phyloP scores from a whole-genome alignment of 2,329 filamentous ascomycete genomes.

The Fusarium chuoi region DNA sequence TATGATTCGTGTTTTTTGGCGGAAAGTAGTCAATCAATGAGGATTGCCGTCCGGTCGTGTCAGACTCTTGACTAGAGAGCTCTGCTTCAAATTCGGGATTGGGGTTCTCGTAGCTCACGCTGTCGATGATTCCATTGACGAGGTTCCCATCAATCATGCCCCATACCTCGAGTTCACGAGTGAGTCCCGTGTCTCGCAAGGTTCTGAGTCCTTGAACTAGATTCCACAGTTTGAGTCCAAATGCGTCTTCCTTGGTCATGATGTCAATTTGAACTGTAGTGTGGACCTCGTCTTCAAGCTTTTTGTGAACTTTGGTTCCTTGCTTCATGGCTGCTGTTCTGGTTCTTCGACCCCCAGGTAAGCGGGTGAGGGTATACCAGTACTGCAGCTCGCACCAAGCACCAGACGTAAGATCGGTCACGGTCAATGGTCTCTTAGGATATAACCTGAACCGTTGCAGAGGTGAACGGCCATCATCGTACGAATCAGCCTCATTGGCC shows the following conservation, averaged over 20 bases:
- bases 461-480: conserved; percentile 61
- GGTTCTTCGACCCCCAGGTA: conserved; percentile 76
- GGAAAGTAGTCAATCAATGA: conserved; percentile 56
- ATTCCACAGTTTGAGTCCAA: conserved; percentile 90
- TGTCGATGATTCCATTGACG: conserved; percentile 90
- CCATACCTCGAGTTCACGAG: conserved; percentile 85
- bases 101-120: conserved; percentile 81
- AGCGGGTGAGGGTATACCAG: conserved; percentile 82
- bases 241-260: conserved; percentile 80
- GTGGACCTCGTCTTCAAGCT: conserved; percentile 87
- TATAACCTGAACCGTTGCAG: conserved; percentile 81
- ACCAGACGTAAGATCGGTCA: conserved; percentile 87
- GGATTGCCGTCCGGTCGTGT: conserved; percentile 47
- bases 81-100: conserved; percentile 75
- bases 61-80: conserved; percentile 52
- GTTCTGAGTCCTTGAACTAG: conserved; percentile 85
- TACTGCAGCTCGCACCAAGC: conserved; percentile 98
- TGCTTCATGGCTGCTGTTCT: conserved; percentile 85
- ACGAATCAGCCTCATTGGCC: conserved; percentile 10
- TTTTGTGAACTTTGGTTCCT: conserved; percentile 82
- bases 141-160: conserved; percentile 83
- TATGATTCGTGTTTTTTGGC: conserved; percentile 15
- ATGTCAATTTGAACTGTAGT: conserved; percentile 78
- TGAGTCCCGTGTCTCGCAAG: conserved; percentile 75
- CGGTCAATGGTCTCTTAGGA: conserved; percentile 82